Base-by-base conservation (phyloP, 805 yeast genomes). In the Candida nitratophila region DNA sequence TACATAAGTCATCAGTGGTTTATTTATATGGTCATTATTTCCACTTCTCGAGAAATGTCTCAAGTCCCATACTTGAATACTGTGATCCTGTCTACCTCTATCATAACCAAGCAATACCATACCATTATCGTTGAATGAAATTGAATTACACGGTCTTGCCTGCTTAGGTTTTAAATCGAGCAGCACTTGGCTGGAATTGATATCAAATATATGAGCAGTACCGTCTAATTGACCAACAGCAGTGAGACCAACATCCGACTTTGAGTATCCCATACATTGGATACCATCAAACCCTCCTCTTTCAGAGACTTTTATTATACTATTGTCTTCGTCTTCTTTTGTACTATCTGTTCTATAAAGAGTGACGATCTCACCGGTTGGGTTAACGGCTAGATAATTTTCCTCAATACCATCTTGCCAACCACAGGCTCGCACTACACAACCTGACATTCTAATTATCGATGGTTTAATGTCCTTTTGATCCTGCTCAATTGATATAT, bases 171-270 rank as follows among this genome's bases (percentile, higher is more conserved):
- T 67, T 15, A 83, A 64, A 41, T 67, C 65, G 19, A 75, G 51
- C 3, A 68, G 52, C 11, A 65, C 53, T 14, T 56, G 55, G 8
- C 68, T 55, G 4, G 68, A 52, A 3, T 71, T 64, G 16, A 86
- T 71, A 57, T 87, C 84, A 50, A 85, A 79, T 0, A 86, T 55
- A 39, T 77, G 70, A 1, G 85, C 74, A 17, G 66, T 66, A 0
- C 96, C 96, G 54, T 78, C 81, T 47, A 79, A 70, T 42, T 83
- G 85, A 2, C 96, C 96, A 17, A 81, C 83, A 9, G 83, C 87
- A 1, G 79, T 74, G 41, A 82, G 56, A 1, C 93, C 93, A 5
- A 69, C 66, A 35, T 68, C 66, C 3, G 61, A 52, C 2, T 71
- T 61, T 4, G 88, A 81, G 58, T 81, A 83, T 22, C 83, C 78